Evolutionary conservation across 345 rosid genomes (phyloP).

Genomic region (Cardamine resedifolia): DNA sequence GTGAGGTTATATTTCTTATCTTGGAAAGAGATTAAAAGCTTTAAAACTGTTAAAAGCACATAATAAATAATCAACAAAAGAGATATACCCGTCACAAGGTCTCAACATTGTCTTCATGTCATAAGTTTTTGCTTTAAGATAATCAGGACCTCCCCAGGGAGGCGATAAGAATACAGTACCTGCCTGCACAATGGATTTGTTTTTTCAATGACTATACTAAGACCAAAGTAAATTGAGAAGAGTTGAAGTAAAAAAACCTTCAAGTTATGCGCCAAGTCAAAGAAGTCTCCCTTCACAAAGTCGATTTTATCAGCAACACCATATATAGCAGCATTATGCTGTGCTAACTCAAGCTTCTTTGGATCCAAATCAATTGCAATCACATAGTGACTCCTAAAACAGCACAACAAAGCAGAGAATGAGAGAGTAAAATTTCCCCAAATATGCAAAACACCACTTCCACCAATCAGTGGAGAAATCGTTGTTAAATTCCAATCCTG

Average conservation of each 20-base stretch:
- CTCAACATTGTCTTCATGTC: conserved; percentile 79
- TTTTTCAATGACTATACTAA: neutral
- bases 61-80: neutral
- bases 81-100: conserved; percentile 78
- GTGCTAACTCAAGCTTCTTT: conserved; percentile 72
- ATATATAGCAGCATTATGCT: conserved; percentile 79
- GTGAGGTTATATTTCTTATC: neutral
- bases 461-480: neutral
- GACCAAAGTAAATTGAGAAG: neutral
- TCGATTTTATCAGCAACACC: conserved; percentile 77
- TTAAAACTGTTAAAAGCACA: neutral
- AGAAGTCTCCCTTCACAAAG: conserved; percentile 76
- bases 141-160: conserved; percentile 98
- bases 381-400: conserved; percentile 67
- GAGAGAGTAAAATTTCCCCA: neutral
- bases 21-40: neutral
- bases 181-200: conserved; percentile 47
- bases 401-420: conserved; percentile 27
- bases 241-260: conserved; percentile 50
- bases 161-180: conserved; percentile 85
- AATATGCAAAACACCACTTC: neutral
- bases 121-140: conserved; percentile 59
- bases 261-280: conserved; percentile 62
- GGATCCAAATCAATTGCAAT: conserved; percentile 86
- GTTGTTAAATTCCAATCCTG: neutral